Conservation (phyloP, 2,329 filamentous ascomycete genomes). For the Endoconidiophora polonica region DNA sequence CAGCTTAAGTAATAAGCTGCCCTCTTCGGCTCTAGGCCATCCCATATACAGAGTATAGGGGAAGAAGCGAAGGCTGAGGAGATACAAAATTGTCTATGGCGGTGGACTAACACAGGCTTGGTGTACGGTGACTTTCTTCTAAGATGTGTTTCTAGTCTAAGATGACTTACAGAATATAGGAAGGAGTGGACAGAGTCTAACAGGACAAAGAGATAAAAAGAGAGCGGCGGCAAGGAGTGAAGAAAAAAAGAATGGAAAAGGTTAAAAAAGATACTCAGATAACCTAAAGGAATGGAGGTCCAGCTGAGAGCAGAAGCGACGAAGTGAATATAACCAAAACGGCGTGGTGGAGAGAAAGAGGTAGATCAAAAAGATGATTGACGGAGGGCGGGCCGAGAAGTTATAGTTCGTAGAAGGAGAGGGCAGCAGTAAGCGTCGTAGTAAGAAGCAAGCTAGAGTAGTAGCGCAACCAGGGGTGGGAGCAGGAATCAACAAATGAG, state of each 20-base stretch:
- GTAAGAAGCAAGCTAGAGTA: too few relatives aligned
- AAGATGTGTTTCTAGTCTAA: neutral
- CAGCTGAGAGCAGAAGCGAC: slow-evolving; percentile 6
- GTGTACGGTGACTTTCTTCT: neutral
- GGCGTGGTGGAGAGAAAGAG: slow-evolving; percentile 4
- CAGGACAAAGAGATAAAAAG: slow-evolving; percentile 1
- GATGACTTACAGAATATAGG: slow-evolving; percentile 7
- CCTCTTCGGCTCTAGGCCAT: too few relatives aligned
- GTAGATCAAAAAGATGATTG: too few relatives aligned
- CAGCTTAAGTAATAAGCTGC: too few relatives aligned
- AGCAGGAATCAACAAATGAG: too few relatives aligned
- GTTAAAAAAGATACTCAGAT: slow-evolving; percentile 1
- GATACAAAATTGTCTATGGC: neutral
- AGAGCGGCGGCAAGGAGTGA: neutral
- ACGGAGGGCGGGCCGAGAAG: too few relatives aligned
- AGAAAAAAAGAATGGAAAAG: neutral
- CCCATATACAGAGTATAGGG: too few relatives aligned
- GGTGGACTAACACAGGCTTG: neutral
- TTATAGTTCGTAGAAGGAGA: too few relatives aligned
- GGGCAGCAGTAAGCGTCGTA: too few relatives aligned
- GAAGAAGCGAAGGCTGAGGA: too few relatives aligned
- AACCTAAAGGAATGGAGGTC: slow-evolving; percentile 9
- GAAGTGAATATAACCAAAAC: slow-evolving; percentile 7
- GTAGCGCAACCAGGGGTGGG: too few relatives aligned
- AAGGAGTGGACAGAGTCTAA: slow-evolving; percentile 10